phyloP scores from a whole-genome alignment of 805 yeast species.

The Metschnikowia shivogae region DNA sequence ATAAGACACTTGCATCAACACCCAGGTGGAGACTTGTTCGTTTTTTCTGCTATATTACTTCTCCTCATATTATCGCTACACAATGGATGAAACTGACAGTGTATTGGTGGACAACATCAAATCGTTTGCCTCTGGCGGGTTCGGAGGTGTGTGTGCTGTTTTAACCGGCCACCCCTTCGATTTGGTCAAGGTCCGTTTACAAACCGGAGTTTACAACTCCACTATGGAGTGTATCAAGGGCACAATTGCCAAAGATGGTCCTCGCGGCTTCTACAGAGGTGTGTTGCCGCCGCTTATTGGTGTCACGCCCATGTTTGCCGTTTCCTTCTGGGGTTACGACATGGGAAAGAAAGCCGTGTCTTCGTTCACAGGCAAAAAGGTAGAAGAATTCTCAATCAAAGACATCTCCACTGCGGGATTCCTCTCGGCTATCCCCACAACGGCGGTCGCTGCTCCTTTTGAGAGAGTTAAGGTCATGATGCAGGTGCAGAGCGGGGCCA shows the following conservation, averaged over 20 bases:
- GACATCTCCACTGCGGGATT: slow-evolving; percentile 92
- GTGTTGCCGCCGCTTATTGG: slow-evolving; percentile 94
- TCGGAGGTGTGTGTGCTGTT: slow-evolving; percentile 96
- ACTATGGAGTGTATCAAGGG: slow-evolving; percentile 64
- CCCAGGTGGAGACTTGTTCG: neutral
- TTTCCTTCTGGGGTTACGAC: slow-evolving; percentile 97
- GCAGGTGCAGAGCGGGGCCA: slow-evolving; percentile 60
- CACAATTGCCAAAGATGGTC: slow-evolving; percentile 72
- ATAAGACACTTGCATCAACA: neutral
- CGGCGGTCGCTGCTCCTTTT: slow-evolving; percentile 95
- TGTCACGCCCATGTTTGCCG: slow-evolving; percentile 98
- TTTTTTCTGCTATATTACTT: neutral
- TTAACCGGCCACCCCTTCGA: slow-evolving; percentile 96
- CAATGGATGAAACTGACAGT: slow-evolving; percentile 44
- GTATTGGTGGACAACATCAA: slow-evolving; percentile 71
- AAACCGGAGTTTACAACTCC: slow-evolving; percentile 68
- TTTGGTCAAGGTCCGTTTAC: slow-evolving; percentile 85
- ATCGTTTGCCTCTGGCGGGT: slow-evolving; percentile 89
- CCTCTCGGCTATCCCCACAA: slow-evolving; percentile 90
- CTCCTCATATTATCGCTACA: neutral
- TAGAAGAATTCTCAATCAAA: slow-evolving; percentile 49
- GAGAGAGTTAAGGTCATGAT: slow-evolving; percentile 92
- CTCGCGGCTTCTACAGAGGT: slow-evolving; percentile 83
- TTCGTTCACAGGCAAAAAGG: slow-evolving; percentile 33
- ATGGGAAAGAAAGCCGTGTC: slow-evolving; percentile 77